These are phyloP conservation scores for Dactylella cylindrospora DNA, from an alignment of 2,329 filamentous ascomycete species.

Conservation along the genomic window DNA sequence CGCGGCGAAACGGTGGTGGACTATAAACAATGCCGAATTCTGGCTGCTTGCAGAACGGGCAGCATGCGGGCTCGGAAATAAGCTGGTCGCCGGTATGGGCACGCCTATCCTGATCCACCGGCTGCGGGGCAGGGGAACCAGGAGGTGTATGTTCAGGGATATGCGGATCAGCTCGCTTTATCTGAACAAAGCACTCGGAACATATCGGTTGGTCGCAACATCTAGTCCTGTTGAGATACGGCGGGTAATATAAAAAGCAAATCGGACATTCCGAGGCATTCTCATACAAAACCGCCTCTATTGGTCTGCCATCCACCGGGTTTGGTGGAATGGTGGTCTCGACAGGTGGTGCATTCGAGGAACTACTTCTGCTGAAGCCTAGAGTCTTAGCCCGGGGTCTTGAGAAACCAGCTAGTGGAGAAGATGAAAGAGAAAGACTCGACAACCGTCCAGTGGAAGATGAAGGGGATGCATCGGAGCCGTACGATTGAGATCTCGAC, in stretches of 20 bases:
- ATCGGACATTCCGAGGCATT: conserved; percentile 88
- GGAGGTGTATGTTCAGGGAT: conserved; percentile 68
- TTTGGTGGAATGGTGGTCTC: conserved; percentile 48
- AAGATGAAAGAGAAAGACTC: conserved; percentile 56
- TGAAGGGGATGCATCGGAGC: conserved; percentile 68
- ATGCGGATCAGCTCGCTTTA: conserved; percentile 90
- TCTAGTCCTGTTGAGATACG: conserved; percentile 87
- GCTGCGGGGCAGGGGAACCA: conserved; percentile 52
- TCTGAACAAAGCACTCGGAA: conserved; percentile 98
- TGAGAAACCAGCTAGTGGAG: conserved; percentile 55
- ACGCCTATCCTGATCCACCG: conserved; percentile 52
- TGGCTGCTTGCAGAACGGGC: conserved; percentile 90
- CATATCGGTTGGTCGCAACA: conserved; percentile 97
- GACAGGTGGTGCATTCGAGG: conserved; percentile 44
- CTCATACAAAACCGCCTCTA: conserved; percentile 93
- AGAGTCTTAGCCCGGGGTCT: conserved; percentile 86
- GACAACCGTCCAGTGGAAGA: conserved; percentile 56
- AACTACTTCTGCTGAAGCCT: conserved; percentile 64
- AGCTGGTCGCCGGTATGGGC: conserved; percentile 61
- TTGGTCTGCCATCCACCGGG: conserved; percentile 74
- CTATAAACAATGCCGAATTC: conserved; percentile 97
- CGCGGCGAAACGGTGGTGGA: conserved; percentile 81
- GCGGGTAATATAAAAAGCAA: conserved; percentile 93
- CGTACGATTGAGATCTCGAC: conserved; percentile 69
- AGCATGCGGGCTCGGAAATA: conserved; percentile 86